Conservation (phyloP, 768 basidiomycete genomes). For the Leucocoprinus sp. region DNA sequence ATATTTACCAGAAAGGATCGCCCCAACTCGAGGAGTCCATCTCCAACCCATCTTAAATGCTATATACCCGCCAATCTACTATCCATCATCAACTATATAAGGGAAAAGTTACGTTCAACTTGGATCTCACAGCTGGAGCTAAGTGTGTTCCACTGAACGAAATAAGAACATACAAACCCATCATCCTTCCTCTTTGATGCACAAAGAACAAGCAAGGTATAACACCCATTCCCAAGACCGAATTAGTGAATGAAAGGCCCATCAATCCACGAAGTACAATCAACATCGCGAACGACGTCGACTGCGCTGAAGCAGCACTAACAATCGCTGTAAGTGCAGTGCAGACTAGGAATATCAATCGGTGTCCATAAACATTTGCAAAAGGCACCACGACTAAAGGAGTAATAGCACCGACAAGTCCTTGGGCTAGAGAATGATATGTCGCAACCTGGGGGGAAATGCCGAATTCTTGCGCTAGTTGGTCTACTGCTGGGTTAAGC, state of each 20-base stretch:
- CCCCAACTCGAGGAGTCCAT: slow-evolving; percentile 35
- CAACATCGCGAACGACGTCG: slow-evolving; percentile 23
- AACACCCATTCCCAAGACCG: slow-evolving; percentile 28
- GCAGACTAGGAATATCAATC: slow-evolving; percentile 21
- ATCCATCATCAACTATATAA: background rate
- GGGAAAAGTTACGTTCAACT: background rate
- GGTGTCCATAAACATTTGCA: slow-evolving; percentile 5
- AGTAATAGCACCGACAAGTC: background rate
- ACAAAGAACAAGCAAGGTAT: slow-evolving; percentile 28
- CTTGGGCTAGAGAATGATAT: background rate
- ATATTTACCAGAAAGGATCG: slow-evolving; percentile 27
- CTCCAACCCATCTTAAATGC: slow-evolving; percentile 28
- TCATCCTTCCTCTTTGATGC: slow-evolving; percentile 32
- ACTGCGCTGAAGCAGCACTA: slow-evolving; percentile 24
- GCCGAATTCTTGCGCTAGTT: background rate
- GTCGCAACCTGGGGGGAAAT: background rate
- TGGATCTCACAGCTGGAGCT: slow-evolving; percentile 26
- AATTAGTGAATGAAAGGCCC: slow-evolving; percentile 25
- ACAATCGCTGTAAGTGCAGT: slow-evolving; percentile 24
- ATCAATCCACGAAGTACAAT: slow-evolving; percentile 20
- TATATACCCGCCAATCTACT: slow-evolving; percentile 28
- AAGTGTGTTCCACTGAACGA: slow-evolving; percentile 31
- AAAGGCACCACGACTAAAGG: background rate
- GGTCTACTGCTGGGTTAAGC: background rate
- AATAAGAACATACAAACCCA: slow-evolving; percentile 33